Evolutionary conservation across 495 filamentous ascomycete genomes (phyloP), one percentile per base, ranked within the genome.

Genomic region (Letharia lupina): DNA sequence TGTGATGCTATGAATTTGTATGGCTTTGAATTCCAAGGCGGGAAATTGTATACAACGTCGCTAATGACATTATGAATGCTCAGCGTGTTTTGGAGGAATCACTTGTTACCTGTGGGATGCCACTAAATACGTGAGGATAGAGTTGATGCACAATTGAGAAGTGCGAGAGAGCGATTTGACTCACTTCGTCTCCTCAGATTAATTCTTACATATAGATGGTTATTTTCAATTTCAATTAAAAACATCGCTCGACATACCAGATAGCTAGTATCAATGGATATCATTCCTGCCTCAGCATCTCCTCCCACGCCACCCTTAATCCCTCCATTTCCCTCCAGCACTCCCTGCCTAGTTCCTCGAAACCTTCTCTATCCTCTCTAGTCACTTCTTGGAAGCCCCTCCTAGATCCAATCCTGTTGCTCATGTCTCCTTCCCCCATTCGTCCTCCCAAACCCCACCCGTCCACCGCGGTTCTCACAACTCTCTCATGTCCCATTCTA

Each of bases 241-340:
- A 56, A 7, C 23, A 11, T 57, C 16, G 31, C 33, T 57, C 54
- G 33, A 20, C 54, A 12, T 20, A 57, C 5, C 31, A 4, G 20
- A 20, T 15, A 20, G 6, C 31, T 10, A 41, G 37, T 12, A 40
- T 10, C 23, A 40, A 33, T 52, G 10, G 59, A 40, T 37, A 0
- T 62, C 15, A 57, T 54, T 66, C 52, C 23, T 70, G 65, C 72
- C 82, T 80, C 63, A 89, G 63, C 72, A 80, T 83, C 31, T 60
- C 74, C 74, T 95, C 91, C 94, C 94, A 98, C 71, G 84, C 78
- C 62, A 75, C 72, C 72, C 94, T 82, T 80, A 97, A 73, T 75
- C 78, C 81, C 79, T 98, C 94, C 85, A 98, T 92, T 77, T 88
- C 77, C 73, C 70, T 80, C 94, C 94, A 98, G 70, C 83, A 87